Percentiles rank a stretch among this genome's conserved stretches.
phyloP scores from a whole-genome alignment of 768 basidiomycete species.

The Tubosaeta brunneosetosa region DNA sequence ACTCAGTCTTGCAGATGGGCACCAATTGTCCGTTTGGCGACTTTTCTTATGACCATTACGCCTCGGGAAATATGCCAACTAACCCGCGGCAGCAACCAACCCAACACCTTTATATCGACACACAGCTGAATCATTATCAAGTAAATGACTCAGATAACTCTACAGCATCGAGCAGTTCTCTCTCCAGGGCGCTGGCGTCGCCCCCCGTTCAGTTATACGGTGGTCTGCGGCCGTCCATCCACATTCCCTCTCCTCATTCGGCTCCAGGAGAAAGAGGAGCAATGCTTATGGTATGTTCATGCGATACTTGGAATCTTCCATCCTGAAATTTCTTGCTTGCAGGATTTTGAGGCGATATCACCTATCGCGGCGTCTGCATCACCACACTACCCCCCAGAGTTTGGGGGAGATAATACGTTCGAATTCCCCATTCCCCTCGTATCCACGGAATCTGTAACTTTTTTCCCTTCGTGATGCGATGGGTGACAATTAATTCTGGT shows the following conservation, averaged over 20 bases:
- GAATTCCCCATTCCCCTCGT: not conserved
- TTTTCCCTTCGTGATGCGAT: not conserved
- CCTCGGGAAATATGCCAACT: not conserved
- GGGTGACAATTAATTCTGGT: not conserved
- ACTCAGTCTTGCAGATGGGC: slow-evolving; percentile 10
- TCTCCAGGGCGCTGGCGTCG: slow-evolving; percentile 4
- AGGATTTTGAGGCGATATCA: slow-evolving; percentile 10
- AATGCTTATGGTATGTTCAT: slow-evolving; percentile 9
- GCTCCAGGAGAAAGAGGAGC: slow-evolving; percentile 1
- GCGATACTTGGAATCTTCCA: not conserved
- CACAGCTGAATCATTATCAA: slow-evolving; percentile 7
- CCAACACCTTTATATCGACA: slow-evolving; percentile 19
- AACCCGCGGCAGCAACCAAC: slow-evolving; percentile 6
- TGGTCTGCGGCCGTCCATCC: not conserved
- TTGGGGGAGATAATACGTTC: not conserved
- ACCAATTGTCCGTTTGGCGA: not conserved
- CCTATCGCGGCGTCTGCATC: slow-evolving; percentile 13
- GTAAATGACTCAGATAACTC: slow-evolving; percentile 13
- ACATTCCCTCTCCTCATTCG: slow-evolving; percentile 9
- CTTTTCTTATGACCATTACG: not conserved
- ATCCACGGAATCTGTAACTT: slow-evolving; percentile 11
- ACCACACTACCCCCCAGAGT: slow-evolving; percentile 1
- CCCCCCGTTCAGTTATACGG: slow-evolving; percentile 2
- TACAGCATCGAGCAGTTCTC: slow-evolving; percentile 13
- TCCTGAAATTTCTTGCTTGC: not conserved